Evolutionary conservation across 2,329 filamentous ascomycete species (phyloP).

Genomic region (Penicillium sp.): DNA sequence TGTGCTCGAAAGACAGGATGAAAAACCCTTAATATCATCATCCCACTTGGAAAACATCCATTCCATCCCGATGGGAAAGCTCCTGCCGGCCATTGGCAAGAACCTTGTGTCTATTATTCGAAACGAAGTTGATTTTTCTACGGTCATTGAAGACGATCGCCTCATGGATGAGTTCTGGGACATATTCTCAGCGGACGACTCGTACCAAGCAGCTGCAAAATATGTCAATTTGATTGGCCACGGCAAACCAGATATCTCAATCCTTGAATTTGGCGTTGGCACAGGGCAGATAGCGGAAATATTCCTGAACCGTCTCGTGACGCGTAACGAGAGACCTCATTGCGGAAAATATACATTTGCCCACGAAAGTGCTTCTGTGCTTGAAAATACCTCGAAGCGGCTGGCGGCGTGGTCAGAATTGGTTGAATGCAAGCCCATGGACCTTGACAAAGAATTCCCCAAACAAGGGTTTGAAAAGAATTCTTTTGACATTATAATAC

Average conservation of each 20-base stretch:
- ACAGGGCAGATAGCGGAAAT: conserved; percentile 10
- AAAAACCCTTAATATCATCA: not conserved
- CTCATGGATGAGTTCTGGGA: conserved; percentile 4
- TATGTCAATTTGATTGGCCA: conserved; percentile 22
- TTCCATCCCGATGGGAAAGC: conserved; percentile 1
- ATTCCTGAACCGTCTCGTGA: conserved; percentile 8
- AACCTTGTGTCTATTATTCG: conserved; percentile 8
- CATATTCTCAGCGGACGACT: not conserved
- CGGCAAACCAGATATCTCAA: conserved; percentile 24
- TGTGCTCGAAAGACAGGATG: not conserved
- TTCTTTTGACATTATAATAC: conserved; percentile 20
- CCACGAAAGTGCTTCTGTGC: not conserved
- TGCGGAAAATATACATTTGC: conserved; percentile 19
- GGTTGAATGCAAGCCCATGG: conserved; percentile 11
- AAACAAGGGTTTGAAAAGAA: conserved; percentile 3
- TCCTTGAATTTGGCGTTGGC: conserved; percentile 25
- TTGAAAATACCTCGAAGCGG: not conserved
- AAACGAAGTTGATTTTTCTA: not conserved
- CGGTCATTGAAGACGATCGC: not conserved
- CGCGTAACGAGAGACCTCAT: not conserved
- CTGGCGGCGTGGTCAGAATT: conserved; percentile 11
- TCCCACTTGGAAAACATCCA: not conserved
- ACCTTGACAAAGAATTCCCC: conserved; percentile 1
- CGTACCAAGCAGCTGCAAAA: conserved; percentile 9
- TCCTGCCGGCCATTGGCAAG: conserved; percentile 12